Evolutionary conservation across 129 eudicot genomes (phyloP).

Genomic region (Saposhnikovia divaricata): DNA sequence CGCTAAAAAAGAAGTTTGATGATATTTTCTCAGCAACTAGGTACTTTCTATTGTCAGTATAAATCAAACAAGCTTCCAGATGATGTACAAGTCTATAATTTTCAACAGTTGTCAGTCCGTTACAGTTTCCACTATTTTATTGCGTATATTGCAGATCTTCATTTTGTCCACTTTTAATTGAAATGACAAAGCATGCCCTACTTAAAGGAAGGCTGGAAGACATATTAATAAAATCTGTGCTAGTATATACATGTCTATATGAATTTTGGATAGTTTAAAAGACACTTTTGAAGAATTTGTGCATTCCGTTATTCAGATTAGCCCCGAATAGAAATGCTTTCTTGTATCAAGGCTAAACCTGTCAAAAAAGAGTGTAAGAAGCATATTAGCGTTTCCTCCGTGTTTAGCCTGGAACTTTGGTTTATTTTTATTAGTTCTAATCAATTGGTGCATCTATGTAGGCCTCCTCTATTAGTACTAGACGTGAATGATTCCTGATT

Average conservation of each 20-base stretch:
- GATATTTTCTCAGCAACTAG: slow-evolving; percentile 94
- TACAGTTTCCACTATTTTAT: background rate
- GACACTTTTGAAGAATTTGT: background rate
- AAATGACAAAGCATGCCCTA: background rate
- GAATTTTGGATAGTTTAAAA: background rate
- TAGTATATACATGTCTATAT: background rate
- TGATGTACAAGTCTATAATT: background rate
- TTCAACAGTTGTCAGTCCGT: background rate
- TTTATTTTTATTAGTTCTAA: too few species aligned
- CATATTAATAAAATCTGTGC: background rate
- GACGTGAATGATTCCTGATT: too few species aligned
- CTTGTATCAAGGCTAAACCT: too few species aligned
- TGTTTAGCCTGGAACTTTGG: too few species aligned
- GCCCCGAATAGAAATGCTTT: too few species aligned
- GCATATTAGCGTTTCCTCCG: too few species aligned
- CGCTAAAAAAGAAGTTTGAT: slow-evolving; percentile 92
- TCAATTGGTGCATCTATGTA: too few species aligned
- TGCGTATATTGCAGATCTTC: too few species aligned
- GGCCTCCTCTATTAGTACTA: too few species aligned
- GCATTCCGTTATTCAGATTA: background rate
- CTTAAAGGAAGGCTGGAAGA: background rate
- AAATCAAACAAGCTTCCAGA: background rate
- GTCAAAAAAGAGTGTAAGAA: too few species aligned
- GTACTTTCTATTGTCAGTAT: slow-evolving; percentile 24
- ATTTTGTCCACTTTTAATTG: background rate